phyloP scores from a whole-genome alignment of 768 basidiomycete genomes.

The Lactarius akahatsu region DNA sequence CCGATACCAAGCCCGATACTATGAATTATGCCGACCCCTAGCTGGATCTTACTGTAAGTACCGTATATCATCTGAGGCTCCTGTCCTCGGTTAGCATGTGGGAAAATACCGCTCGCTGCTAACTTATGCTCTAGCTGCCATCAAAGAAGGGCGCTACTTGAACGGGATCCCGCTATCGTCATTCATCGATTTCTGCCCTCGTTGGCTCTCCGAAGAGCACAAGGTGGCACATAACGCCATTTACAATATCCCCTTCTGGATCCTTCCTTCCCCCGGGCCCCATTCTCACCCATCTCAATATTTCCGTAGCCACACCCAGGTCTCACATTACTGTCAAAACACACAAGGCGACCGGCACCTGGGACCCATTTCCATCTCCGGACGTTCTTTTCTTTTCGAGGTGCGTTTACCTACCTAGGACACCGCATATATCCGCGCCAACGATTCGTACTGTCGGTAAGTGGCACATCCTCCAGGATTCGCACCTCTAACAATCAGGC shows the following conservation, averaged over 20 bases:
- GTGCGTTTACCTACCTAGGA: background rate
- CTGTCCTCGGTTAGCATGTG: too few species aligned
- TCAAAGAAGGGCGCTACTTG: background rate
- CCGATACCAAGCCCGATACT: too few species aligned
- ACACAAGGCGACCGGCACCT: too few species aligned
- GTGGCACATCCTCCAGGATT: background rate
- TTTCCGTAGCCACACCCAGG: constrained; percentile 65
- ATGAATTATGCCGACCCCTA: too few species aligned
- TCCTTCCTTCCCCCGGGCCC: constrained; percentile 29
- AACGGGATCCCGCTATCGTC: background rate
- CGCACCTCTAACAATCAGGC: background rate
- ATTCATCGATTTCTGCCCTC: background rate
- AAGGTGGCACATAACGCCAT: background rate
- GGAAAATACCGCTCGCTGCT: too few species aligned
- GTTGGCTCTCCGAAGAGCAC: background rate
- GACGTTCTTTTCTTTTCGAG: background rate
- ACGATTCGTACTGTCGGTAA: background rate
- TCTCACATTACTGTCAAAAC: background rate
- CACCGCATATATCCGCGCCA: background rate
- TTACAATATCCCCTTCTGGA: background rate
- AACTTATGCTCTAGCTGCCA: background rate
- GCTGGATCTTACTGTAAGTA: too few species aligned
- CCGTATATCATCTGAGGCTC: too few species aligned
- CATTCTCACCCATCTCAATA: constrained; percentile 83
- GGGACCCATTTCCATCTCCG: too few species aligned